Evolutionary conservation across 1,139 yeast genomes (phyloP).

Genomic region (Zygoascus meyerae): DNA sequence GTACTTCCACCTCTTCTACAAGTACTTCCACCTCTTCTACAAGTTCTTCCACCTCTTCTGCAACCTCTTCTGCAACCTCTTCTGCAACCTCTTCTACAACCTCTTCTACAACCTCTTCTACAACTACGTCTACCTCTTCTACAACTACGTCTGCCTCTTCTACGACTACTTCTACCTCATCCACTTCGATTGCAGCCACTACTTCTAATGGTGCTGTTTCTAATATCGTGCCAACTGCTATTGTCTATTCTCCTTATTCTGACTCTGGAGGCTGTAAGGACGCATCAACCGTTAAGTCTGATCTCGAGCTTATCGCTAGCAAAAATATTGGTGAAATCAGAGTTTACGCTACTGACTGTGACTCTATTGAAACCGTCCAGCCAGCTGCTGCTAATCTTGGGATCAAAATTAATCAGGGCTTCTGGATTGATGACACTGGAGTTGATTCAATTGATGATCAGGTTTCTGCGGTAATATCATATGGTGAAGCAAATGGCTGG

Average conservation of each 20-base stretch:
- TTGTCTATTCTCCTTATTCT: constrained; percentile 78
- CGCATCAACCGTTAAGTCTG: constrained; percentile 48
- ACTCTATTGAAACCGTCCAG: constrained; percentile 56
- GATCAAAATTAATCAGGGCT: constrained; percentile 73
- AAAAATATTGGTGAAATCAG: constrained; percentile 64
- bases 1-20: constrained; percentile 8
- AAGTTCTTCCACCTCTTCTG: constrained; percentile 9
- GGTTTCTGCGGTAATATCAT: constrained; percentile 48
- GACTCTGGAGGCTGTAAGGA: constrained; percentile 63
- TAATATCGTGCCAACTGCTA: constrained; percentile 43
- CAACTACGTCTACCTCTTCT: constrained; percentile 1
- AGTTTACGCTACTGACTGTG: constrained; percentile 83
- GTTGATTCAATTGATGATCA: constrained; percentile 60
- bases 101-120: constrained; percentile 16
- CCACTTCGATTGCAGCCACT: constrained; percentile 12
- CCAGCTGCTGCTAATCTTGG: constrained; percentile 60
- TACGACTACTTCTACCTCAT: constrained; percentile 15
- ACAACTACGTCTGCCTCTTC: constrained; percentile 10
- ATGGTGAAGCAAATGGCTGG: constrained; percentile 48
- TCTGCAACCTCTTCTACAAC: constrained; percentile 14
- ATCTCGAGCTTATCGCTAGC: constrained; percentile 49
- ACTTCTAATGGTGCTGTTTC: constrained; percentile 15
- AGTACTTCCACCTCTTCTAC: constrained; percentile 13
- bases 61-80: constrained; percentile 4
- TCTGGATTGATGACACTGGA: constrained; percentile 65